phyloP scores from a whole-genome alignment of 495 filamentous ascomycete species.

The Penicillium verhagenii region DNA sequence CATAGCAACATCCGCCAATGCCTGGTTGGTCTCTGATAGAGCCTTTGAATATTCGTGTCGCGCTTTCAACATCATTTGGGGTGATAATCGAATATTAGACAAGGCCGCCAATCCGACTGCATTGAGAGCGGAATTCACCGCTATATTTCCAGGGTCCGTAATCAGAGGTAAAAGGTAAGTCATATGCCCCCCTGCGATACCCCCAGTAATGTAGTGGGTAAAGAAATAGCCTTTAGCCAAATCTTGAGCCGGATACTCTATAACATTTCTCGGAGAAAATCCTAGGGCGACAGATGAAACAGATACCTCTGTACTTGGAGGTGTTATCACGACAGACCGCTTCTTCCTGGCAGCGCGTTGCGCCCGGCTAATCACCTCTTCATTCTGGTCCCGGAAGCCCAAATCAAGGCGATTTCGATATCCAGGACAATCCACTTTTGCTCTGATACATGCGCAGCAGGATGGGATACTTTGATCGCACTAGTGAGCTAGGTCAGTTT shows the following conservation, averaged over 20 bases:
- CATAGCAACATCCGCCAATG: slow-evolving; percentile 2
- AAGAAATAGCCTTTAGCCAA: slow-evolving; percentile 6
- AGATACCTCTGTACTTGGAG: background rate
- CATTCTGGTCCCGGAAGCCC: slow-evolving; percentile 15
- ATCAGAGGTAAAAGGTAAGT: slow-evolving; percentile 7
- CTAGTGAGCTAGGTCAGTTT: background rate
- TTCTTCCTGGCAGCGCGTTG: slow-evolving; percentile 4
- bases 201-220: slow-evolving; percentile 4
- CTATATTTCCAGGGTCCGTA: background rate
- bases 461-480: slow-evolving; percentile 10
- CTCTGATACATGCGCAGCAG: slow-evolving; percentile 13
- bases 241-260: slow-evolving; percentile 1
- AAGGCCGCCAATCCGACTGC: slow-evolving; percentile 16
- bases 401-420: slow-evolving; percentile 13
- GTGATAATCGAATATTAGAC: slow-evolving; percentile 16
- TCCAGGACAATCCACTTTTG: slow-evolving; percentile 14
- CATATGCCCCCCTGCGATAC: slow-evolving; percentile 5
- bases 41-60: slow-evolving; percentile 15
- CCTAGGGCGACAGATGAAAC: background rate
- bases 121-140: slow-evolving; percentile 13
- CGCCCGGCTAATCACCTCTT: slow-evolving; percentile 13
- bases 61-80: slow-evolving; percentile 15
- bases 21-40: slow-evolving; percentile 14
- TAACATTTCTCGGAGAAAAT: background rate
- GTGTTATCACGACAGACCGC: background rate